These are phyloP conservation scores for Euryodendron excelsum DNA, from an alignment of 148 eudicot genomes.

Conservation along the genomic window DNA sequence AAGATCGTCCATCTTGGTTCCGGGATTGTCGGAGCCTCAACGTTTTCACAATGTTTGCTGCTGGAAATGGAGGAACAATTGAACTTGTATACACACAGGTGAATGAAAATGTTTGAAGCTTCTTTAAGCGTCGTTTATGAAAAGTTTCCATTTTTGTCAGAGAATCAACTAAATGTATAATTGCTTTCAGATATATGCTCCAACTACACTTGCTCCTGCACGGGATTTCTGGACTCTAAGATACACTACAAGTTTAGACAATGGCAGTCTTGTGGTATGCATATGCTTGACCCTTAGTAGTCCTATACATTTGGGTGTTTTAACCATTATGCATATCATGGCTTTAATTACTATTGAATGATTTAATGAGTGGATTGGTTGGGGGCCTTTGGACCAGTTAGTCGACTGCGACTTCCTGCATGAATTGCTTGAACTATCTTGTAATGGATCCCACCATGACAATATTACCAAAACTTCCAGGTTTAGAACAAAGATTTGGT, in stretches of 20 bases:
- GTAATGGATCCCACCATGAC: neutral
- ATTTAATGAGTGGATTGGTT: neutral
- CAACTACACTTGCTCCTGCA: slow-evolving; percentile 93
- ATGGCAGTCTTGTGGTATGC: slow-evolving; percentile 93
- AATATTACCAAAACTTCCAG: neutral
- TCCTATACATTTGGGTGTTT: neutral
- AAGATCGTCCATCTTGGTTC: slow-evolving; percentile 96
- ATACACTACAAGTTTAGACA: slow-evolving; percentile 83
- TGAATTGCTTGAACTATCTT: neutral
- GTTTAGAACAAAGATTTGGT: neutral
- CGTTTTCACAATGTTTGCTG: slow-evolving; percentile 78
- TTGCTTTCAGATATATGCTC: slow-evolving; percentile 73
- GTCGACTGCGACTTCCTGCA: neutral
- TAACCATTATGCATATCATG: neutral
- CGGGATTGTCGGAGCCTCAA: slow-evolving; percentile 98
- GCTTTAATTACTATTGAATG: neutral
- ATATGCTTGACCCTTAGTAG: neutral
- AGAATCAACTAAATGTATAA: neutral
- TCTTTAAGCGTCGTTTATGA: neutral
- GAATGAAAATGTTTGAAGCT: neutral
- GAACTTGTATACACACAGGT: slow-evolving; percentile 93
- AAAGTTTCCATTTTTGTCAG: neutral
- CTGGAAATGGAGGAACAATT: slow-evolving; percentile 93
- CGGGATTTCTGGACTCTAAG: slow-evolving; percentile 94
- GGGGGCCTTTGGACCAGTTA: neutral